Percentiles rank a stretch among this genome's conserved stretches.
These are phyloP conservation scores for Tolypocladium sp. DNA, from an alignment of 2,329 filamentous ascomycete genomes.

Conservation along the genomic window DNA sequence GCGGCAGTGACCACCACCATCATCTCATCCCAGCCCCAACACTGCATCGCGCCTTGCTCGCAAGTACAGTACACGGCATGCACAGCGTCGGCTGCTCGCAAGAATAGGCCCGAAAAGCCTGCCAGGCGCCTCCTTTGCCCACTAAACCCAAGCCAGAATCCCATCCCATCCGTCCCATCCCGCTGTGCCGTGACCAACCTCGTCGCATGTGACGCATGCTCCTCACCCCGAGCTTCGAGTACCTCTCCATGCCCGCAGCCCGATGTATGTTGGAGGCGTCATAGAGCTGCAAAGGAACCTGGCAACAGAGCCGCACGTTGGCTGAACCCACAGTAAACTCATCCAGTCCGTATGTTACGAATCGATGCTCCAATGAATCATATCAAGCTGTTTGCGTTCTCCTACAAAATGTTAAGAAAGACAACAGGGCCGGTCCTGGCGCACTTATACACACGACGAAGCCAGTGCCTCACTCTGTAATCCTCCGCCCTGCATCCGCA, in stretches of 20 bases:
- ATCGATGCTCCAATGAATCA: background rate
- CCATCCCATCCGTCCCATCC: background rate
- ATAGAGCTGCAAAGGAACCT: background rate
- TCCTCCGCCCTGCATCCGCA: background rate
- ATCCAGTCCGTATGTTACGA: background rate
- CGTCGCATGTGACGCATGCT: background rate
- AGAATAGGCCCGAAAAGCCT: slow-evolving; percentile 1
- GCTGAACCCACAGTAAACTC: background rate
- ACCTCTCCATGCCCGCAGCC: too few relatives aligned
- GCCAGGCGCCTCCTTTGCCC: too few relatives aligned
- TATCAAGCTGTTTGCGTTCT: background rate
- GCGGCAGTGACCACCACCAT: too few relatives aligned
- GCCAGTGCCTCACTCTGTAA: background rate
- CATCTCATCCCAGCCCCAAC: too few relatives aligned
- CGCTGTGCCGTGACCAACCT: background rate
- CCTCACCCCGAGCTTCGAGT: too few relatives aligned
- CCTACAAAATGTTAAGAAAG: background rate
- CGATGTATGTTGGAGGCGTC: background rate
- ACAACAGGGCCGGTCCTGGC: background rate
- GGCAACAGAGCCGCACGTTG: background rate
- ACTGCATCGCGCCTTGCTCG: background rate
- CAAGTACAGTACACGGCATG: background rate
- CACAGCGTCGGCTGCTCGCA: background rate
- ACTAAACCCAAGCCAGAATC: background rate
- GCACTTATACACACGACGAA: slow-evolving; percentile 2